Evolutionary conservation across 2,329 filamentous ascomycete species (phyloP).

Genomic region (Pseudogymnoascus sp.): DNA sequence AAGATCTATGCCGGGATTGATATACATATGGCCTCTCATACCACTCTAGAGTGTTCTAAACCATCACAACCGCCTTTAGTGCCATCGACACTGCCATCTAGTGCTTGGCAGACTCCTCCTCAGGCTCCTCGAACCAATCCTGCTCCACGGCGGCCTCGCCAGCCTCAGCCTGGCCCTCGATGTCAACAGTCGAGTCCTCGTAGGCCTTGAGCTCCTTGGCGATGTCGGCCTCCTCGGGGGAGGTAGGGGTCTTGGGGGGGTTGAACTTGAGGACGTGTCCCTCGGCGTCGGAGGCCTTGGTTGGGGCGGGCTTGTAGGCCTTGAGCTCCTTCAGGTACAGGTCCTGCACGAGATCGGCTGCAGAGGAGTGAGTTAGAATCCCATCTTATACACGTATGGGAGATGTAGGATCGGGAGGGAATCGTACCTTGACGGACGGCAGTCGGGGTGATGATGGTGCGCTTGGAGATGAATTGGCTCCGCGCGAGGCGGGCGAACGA

Average conservation of each 20-base stretch:
- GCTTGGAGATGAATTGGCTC: slow-evolving; percentile 25
- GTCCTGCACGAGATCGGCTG: slow-evolving; percentile 96
- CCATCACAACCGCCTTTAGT: slow-evolving; percentile 4
- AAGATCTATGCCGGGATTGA: slow-evolving; percentile 9
- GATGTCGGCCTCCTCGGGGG: slow-evolving; percentile 90
- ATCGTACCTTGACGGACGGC: slow-evolving; percentile 28
- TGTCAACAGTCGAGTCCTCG: slow-evolving; percentile 87
- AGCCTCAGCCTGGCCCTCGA: slow-evolving; percentile 71
- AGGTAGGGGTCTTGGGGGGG: slow-evolving; percentile 70
- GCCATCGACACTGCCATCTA: slow-evolving; percentile 15
- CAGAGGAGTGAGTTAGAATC: background rate
- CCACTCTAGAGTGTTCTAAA: slow-evolving; percentile 7
- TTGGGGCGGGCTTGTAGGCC: slow-evolving; percentile 76
- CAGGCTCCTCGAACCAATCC: slow-evolving; percentile 79
- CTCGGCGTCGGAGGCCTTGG: slow-evolving; percentile 81
- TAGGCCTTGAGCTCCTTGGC: slow-evolving; percentile 88
- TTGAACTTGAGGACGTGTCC: slow-evolving; percentile 86
- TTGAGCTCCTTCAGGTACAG: slow-evolving; percentile 95
- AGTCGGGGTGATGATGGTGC: slow-evolving; percentile 29
- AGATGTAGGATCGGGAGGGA: background rate
- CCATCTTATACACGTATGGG: background rate
- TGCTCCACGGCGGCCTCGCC: slow-evolving; percentile 49
- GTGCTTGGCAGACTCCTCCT: slow-evolving; percentile 31
- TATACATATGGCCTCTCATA: slow-evolving; percentile 11
- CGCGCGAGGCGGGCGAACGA: slow-evolving; percentile 27